Evolutionary conservation across 345 rosid genomes (phyloP).

Genomic region (Gossypium thurberi): DNA sequence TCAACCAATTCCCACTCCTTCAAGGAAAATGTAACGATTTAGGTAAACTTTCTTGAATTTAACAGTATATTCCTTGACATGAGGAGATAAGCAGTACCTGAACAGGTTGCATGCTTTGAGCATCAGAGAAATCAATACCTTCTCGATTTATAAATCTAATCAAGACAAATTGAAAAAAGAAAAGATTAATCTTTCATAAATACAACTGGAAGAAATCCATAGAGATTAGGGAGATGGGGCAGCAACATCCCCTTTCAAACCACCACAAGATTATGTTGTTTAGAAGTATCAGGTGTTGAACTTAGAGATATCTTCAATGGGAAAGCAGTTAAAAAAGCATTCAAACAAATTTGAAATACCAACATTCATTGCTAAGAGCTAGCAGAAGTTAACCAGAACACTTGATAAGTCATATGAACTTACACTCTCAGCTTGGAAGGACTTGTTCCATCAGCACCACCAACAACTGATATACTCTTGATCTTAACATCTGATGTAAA

Average conservation of each 20-base stretch:
- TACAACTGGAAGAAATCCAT: not conserved
- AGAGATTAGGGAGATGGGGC: not conserved
- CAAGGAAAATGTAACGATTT: slow-evolving; percentile 11
- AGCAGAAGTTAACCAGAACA: not conserved
- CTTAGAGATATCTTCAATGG: not conserved
- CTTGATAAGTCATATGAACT: slow-evolving; percentile 24
- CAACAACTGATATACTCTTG: slow-evolving; percentile 85
- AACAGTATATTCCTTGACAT: slow-evolving; percentile 6
- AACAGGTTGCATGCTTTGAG: slow-evolving; percentile 81
- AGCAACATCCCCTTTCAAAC: not conserved
- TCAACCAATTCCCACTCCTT: slow-evolving; percentile 98
- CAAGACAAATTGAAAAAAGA: slow-evolving; percentile 4
- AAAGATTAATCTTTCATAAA: not conserved
- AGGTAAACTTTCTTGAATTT: not conserved
- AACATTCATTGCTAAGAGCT: not conserved
- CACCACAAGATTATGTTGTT: not conserved
- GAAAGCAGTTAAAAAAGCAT: not conserved
- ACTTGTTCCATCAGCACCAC: slow-evolving; percentile 87
- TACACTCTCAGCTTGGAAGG: slow-evolving; percentile 96
- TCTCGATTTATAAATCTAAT: slow-evolving; percentile 83
- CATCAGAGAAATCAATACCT: slow-evolving; percentile 95
- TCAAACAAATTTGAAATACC: slow-evolving; percentile 3
- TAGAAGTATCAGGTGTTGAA: not conserved
- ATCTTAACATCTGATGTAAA: slow-evolving; percentile 96
- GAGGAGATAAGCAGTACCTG: slow-evolving; percentile 48